A percentile compares a stretch with the other conserved stretches of the same genome.
Evolutionary conservation across 1,284 basidiomycete species (phyloP).

Genomic region (Limonomyces culmigenus): DNA sequence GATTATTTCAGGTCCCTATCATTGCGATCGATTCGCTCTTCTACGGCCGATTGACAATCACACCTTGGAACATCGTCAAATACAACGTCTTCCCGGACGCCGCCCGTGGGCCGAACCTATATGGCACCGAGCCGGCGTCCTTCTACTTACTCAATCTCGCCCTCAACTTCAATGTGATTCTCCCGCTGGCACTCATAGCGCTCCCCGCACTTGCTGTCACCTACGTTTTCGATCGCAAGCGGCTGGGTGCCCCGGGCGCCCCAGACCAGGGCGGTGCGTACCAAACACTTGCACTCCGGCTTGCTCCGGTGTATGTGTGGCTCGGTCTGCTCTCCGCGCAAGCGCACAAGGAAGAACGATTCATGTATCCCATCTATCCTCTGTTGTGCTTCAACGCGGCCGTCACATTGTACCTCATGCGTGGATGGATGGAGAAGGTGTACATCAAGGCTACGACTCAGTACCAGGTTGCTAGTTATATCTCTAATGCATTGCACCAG

Average conservation of each 20-base stretch:
- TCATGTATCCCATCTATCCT: constrained; percentile 93
- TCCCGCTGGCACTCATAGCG: constrained; percentile 66
- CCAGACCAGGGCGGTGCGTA: constrained; percentile 52
- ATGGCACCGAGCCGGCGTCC: constrained; percentile 78
- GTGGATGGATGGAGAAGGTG: constrained; percentile 72
- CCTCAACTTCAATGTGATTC: constrained; percentile 85
- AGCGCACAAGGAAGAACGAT: constrained; percentile 94
- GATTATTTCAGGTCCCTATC: constrained; percentile 49
- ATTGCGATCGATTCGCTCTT: constrained; percentile 72
- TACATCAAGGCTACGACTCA: constrained; percentile 70
- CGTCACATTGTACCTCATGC: constrained; percentile 63
- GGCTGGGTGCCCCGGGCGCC: constrained; percentile 41
- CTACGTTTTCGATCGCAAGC: constrained; percentile 56
- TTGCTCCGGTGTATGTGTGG: constrained; percentile 87
- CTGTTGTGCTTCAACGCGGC: constrained; percentile 91
- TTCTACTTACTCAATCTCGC: constrained; percentile 79
- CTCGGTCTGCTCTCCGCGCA: constrained; percentile 63
- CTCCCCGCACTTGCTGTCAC: constrained; percentile 73
- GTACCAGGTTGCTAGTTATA: constrained; percentile 43
- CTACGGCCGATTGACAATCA: constrained; percentile 67
- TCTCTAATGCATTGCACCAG: neutral
- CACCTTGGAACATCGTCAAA: constrained; percentile 84
- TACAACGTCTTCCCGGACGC: constrained; percentile 85
- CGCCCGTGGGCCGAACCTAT: constrained; percentile 75
- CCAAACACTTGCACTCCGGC: constrained; percentile 55